A percentile compares a stretch with the other conserved stretches of the same genome.
phyloP scores from a whole-genome alignment of 768 basidiomycete genomes.

The Kwoniella pini region DNA sequence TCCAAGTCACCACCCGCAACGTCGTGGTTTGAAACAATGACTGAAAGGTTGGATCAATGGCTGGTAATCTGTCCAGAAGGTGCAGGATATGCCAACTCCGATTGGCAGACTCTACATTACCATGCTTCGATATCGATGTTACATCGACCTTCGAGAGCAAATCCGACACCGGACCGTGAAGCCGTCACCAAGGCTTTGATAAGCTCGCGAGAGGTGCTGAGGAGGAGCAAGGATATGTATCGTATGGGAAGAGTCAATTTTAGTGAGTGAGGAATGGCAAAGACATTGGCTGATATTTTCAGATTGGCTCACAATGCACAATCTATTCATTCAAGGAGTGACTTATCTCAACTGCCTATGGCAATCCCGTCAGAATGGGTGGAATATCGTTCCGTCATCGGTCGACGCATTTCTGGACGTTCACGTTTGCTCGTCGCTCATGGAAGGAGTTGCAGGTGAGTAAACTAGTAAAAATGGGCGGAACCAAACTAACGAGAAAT shows the following conservation, averaged over 20 bases:
- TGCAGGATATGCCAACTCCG: neutral
- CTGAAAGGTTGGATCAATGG: conserved; percentile 8
- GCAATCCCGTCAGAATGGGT: conserved; percentile 20
- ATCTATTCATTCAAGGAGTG: conserved; percentile 28
- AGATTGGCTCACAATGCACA: conserved; percentile 29
- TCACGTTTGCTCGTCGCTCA: conserved; percentile 21
- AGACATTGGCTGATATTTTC: neutral
- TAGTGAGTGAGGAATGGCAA: neutral
- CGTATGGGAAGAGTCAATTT: conserved; percentile 18
- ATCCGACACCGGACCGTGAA: conserved; percentile 6
- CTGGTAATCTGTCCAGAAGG: neutral
- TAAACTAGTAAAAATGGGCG: neutral
- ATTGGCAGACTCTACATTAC: conserved; percentile 22
- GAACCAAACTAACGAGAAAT: no score
- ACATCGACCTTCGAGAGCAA: conserved; percentile 19
- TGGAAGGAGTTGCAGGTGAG: conserved; percentile 34
- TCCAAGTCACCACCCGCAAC: conserved; percentile 1
- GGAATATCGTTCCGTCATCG: conserved; percentile 24
- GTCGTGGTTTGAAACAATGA: conserved; percentile 17
- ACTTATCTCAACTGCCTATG: conserved; percentile 30
- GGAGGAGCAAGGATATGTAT: conserved; percentile 25
- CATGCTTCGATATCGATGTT: conserved; percentile 14
- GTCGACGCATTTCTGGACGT: conserved; percentile 32
- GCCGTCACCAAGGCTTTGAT: conserved; percentile 3
- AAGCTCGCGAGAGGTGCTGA: conserved; percentile 6